These are phyloP conservation scores for Solanum chacoense DNA, from an alignment of 305 asterid species.

Conservation along the genomic window DNA sequence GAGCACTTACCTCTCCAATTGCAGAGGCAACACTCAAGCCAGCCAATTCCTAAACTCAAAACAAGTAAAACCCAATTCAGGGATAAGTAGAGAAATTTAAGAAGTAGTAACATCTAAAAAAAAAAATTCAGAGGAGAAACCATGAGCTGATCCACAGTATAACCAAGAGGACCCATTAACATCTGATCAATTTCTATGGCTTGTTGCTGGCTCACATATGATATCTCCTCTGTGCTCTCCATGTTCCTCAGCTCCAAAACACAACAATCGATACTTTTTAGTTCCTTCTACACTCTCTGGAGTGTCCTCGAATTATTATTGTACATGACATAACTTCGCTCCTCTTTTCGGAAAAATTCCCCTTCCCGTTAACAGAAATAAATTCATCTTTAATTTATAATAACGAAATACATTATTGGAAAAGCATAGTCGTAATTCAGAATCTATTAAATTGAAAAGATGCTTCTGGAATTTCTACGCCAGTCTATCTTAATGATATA, in stretches of 20 bases:
- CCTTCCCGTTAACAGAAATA: neutral
- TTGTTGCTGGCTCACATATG: conserved; percentile 65
- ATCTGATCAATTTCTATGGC: conserved; percentile 84
- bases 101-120: neutral
- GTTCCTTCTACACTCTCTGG: neutral
- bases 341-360: neutral
- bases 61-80: neutral
- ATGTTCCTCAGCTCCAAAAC: conserved; percentile 8
- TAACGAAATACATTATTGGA: neutral
- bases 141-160: conserved; percentile 92
- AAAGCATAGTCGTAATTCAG: neutral
- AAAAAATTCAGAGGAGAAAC: conserved; percentile 9
- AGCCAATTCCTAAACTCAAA: conserved; percentile 64
- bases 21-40: conserved; percentile 95
- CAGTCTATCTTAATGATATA: neutral
- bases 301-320: neutral
- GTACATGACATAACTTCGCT: neutral
- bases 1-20: conserved; percentile 61
- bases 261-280: neutral
- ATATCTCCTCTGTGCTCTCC: conserved; percentile 30
- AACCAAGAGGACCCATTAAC: conserved; percentile 89
- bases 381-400: neutral
- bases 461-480: neutral
- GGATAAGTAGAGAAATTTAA: neutral
- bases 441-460: neutral